Conservation (phyloP, 495 filamentous ascomycete species). For the Penicillium canescens region DNA sequence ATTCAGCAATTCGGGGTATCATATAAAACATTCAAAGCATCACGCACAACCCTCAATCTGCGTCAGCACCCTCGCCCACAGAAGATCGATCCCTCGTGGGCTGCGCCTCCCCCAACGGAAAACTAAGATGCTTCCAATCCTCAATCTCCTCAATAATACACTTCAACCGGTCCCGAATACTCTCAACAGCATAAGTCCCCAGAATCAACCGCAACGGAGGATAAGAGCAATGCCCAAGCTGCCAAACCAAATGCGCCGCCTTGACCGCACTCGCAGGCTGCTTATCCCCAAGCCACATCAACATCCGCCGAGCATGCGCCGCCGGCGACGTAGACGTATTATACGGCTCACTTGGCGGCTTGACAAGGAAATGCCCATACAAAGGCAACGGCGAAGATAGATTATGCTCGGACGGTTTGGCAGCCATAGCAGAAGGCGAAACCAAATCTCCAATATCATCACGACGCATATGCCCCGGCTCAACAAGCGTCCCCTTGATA, state of each 20-base stretch:
- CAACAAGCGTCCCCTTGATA: constrained; percentile 88
- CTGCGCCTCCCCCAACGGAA: constrained; percentile 37
- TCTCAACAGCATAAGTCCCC: constrained; percentile 93
- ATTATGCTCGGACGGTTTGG: constrained; percentile 31
- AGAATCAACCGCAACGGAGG: constrained; percentile 83
- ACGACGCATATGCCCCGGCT: constrained; percentile 82
- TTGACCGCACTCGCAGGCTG: constrained; percentile 92
- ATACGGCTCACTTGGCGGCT: constrained; percentile 81
- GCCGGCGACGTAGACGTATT: constrained; percentile 73
- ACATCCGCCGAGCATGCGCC: constrained; percentile 85
- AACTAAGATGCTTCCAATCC: constrained; percentile 83
- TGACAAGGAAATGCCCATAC: constrained; percentile 91
- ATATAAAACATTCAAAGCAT: neutral
- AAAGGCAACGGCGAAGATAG: constrained; percentile 61
- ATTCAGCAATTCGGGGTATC: neutral
- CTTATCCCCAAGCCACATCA: constrained; percentile 91
- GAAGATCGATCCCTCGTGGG: constrained; percentile 11
- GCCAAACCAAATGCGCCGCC: constrained; percentile 95
- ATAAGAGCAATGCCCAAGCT: constrained; percentile 88
- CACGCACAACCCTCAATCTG: constrained; percentile 6
- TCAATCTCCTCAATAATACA: constrained; percentile 94
- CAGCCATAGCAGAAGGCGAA: constrained; percentile 25
- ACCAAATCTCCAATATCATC: constrained; percentile 57
- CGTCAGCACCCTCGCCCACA: constrained; percentile 1
- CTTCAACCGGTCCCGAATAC: constrained; percentile 82